A percentile compares a stretch with the other conserved stretches of the same genome.
Conservation (phyloP, 169 alveolate genomes). For the Plasmodium inui region DNA sequence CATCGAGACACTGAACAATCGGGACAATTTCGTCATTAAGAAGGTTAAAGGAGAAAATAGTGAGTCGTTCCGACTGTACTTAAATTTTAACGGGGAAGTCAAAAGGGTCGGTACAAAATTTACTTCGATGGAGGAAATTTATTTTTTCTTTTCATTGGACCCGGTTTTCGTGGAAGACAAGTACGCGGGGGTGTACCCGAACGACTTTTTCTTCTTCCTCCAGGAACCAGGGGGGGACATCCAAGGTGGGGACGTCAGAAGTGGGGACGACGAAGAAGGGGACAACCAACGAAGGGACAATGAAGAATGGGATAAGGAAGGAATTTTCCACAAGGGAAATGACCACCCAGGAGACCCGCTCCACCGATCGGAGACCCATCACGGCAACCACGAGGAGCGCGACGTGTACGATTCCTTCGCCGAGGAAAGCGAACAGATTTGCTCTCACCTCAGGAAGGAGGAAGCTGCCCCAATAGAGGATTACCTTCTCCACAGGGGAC, state of each 20-base stretch:
- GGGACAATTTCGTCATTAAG: slow-evolving; percentile 42
- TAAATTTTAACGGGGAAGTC: slow-evolving; percentile 14
- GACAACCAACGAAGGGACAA: neutral
- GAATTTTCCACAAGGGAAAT: neutral
- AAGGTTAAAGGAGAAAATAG: slow-evolving; percentile 16
- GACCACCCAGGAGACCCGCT: no score
- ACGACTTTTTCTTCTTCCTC: slow-evolving; percentile 32
- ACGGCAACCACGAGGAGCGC: neutral
- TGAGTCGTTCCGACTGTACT: slow-evolving; percentile 27
- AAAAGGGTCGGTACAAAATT: slow-evolving; percentile 35
- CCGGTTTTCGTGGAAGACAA: slow-evolving; percentile 34
- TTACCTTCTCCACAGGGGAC: neutral
- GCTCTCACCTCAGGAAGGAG: neutral
- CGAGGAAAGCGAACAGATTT: neutral
- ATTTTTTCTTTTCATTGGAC: slow-evolving; percentile 59
- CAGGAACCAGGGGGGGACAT: neutral
- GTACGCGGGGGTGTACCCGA: slow-evolving; percentile 28
- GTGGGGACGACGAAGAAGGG: neutral
- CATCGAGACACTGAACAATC: slow-evolving; percentile 11
- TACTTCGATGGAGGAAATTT: slow-evolving; percentile 44
- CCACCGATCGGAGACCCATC: neutral
- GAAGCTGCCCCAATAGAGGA: neutral
- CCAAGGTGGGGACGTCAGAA: no score
- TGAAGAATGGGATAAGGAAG: neutral
- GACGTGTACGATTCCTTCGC: slow-evolving; percentile 9